Base-by-base conservation (phyloP, 495 filamentous ascomycete species). In the Cercophora scortea region DNA sequence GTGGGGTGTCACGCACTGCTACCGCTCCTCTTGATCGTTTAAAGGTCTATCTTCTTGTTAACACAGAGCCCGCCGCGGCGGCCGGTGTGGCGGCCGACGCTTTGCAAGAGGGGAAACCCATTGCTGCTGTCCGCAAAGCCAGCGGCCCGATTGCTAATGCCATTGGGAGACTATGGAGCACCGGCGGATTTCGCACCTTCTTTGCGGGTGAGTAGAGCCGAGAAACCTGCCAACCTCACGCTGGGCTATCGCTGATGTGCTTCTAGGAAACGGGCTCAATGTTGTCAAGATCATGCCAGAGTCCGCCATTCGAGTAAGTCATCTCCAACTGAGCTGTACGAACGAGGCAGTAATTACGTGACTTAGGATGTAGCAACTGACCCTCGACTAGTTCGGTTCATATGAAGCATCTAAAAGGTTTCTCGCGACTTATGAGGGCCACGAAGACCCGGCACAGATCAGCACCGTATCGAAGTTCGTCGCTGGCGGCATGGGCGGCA, bases 241-340 rank as follows among this genome's bases (percentile, higher is more conserved):
- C 15, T 39, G 34, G n/a, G 16, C 46, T n/a, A 15, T 19, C 45
- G 45, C 71, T 78, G 48, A 80, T 50, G 19, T 32, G 8, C n/a
- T 34, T 59, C 6, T 35, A 96, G 93, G 93, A 32, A 98, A 98
- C 63, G 93, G 93, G 8, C 77, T 98, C 52, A 98, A 98, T 61
- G 92, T 97, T 9, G 61, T 96, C 57, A 98, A 98, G 69, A 90
- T 98, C 45, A 92, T 97, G 85, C 93, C 93, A 7, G 93, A 98
- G 68, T 96, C 92, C 6, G 93, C 93, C 35, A 95, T 98, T 60
- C 93, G 71, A 57, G 73, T 76, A 68, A 45, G 55, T 51, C 15
- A n/a, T 25, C 25, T 25, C 25, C 25, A 2, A 5, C 25, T 5
- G 25, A 5, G 25, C 5, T 2, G 25, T 25, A 25, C 25, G 25